Percentiles rank a stretch among this genome's conserved stretches.
Evolutionary conservation across 768 basidiomycete species (phyloP).

Genomic region (Multifurca ochricompacta): DNA sequence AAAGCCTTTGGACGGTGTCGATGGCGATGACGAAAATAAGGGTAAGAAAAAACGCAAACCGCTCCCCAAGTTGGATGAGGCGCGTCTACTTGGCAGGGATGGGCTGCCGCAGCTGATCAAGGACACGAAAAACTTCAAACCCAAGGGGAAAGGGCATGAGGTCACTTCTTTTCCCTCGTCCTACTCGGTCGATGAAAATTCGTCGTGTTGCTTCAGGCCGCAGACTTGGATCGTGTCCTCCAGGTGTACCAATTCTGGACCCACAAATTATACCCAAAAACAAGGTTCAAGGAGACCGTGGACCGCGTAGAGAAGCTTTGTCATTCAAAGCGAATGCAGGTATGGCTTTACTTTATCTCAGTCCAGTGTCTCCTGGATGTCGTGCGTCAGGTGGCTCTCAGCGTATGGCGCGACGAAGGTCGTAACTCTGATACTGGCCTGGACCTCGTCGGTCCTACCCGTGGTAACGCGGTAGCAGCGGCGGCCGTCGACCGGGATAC

Average conservation of each 20-base stretch:
- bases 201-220: conserved; percentile 38
- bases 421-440: conserved; percentile 42
- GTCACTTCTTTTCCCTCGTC: conserved; percentile 33
- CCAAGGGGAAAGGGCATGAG: conserved; percentile 90
- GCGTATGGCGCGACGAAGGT: conserved; percentile 73
- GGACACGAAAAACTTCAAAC: conserved; percentile 67
- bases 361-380: conserved; percentile 3
- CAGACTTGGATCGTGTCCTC: conserved; percentile 74
- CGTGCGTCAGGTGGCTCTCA: conserved; percentile 48
- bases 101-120: conserved; percentile 80
- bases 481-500: conserved; percentile 21
- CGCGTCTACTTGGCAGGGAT: conserved; percentile 55
- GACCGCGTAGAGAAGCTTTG: conserved; percentile 82
- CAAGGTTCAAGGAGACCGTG: conserved; percentile 81
- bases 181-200: neutral
- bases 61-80: conserved; percentile 63
- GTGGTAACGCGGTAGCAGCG: conserved; percentile 32
- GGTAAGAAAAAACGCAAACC: conserved; percentile 42
- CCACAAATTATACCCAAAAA: conserved; percentile 86
- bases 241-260: conserved; percentile 92
- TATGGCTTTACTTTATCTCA: conserved; percentile 32
- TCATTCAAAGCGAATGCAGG: conserved; percentile 79
- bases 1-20: conserved; percentile 23
- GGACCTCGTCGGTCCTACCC: conserved; percentile 39
- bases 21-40: conserved; percentile 26